phyloP scores from a whole-genome alignment of 306 rosid genomes.

The Cucumis cinereus region DNA sequence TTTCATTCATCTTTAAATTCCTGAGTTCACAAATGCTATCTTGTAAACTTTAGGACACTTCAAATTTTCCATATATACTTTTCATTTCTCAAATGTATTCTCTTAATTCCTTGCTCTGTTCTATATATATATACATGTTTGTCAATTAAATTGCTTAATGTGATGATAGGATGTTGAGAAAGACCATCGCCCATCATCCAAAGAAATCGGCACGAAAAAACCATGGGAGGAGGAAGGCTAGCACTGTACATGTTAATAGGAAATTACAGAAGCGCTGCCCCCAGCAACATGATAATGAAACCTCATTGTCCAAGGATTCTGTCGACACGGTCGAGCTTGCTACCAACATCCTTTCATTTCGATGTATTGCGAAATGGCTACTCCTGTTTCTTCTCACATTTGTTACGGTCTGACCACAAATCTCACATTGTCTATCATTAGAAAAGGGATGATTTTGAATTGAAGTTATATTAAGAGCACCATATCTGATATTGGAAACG shows the following conservation, averaged over 20 bases:
- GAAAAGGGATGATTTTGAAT: neutral
- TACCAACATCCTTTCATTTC: neutral
- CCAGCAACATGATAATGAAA: conserved; percentile 1
- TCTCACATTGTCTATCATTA: conserved; percentile 13
- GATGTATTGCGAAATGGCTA: neutral
- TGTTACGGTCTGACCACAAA: conserved; percentile 17
- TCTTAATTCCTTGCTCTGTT: neutral
- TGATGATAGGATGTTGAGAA: conserved; percentile 2
- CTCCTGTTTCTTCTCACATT: conserved; percentile 5
- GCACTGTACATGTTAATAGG: conserved; percentile 7
- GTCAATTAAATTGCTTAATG: neutral
- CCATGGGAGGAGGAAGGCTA: conserved; percentile 13
- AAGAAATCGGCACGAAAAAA: neutral
- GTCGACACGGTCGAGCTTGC: neutral
- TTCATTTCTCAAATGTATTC: neutral
- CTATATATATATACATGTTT: neutral
- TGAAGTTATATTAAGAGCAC: neutral
- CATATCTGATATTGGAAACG: neutral
- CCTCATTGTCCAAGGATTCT: neutral
- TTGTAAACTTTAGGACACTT: neutral
- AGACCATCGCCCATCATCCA: neutral
- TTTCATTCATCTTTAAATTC: neutral
- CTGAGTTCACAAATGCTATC: neutral
- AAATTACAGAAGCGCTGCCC: conserved; percentile 4
- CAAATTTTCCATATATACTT: neutral